These are phyloP conservation scores for Pythium sp. DNA, from an alignment of 352 stramenopile genomes.

Conservation along the genomic window DNA sequence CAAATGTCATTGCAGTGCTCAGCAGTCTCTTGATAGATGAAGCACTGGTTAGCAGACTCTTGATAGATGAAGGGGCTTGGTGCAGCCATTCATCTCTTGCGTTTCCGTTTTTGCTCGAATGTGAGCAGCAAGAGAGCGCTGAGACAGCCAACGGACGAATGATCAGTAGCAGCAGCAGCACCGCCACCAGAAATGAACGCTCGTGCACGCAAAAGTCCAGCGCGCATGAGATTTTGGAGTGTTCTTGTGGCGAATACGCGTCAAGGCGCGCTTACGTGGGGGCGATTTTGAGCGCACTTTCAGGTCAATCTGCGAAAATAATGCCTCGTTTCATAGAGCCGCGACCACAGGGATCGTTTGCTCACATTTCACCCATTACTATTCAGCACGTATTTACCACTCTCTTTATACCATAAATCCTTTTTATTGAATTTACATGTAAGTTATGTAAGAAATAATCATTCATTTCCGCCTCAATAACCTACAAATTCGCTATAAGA, in stretches of 20 bases:
- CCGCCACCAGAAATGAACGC: neutral
- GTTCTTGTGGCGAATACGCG: conserved; percentile 1
- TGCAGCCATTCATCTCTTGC: neutral
- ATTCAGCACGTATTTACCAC: neutral
- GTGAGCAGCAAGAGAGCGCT: neutral
- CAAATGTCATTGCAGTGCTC: neutral
- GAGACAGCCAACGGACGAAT: neutral
- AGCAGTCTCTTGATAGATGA: too few species aligned
- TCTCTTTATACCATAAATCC: neutral
- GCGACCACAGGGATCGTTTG: neutral
- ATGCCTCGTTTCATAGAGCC: neutral
- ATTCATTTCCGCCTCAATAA: too few species aligned
- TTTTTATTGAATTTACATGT: neutral
- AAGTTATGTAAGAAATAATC: too few species aligned
- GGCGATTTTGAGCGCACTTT: neutral
- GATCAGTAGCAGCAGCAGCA: neutral
- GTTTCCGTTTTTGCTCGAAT: neutral
- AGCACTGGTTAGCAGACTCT: too few species aligned
- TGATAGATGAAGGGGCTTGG: neutral
- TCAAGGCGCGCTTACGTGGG: neutral
- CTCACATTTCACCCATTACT: neutral
- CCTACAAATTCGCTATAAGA: too few species aligned
- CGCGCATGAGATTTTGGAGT: neutral
- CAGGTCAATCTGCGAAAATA: neutral
- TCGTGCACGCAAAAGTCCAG: neutral